Evolutionary conservation across 1,284 basidiomycete species (phyloP), one percentile per base, ranked within the genome.

Genomic region (Marasmius oreades): DNA sequence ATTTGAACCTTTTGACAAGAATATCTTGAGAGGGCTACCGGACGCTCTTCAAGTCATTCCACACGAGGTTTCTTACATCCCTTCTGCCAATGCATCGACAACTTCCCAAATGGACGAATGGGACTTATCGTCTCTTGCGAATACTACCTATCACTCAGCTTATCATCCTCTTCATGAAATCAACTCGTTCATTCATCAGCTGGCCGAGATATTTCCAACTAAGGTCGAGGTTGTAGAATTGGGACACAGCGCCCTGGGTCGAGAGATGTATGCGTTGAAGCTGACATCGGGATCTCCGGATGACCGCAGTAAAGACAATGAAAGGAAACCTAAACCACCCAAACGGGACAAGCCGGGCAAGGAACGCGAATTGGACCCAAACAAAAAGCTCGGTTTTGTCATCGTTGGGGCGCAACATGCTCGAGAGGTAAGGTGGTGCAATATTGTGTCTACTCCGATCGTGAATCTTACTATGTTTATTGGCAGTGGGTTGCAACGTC

Each of bases 401-500:
- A 74, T 93, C 45, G 74, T 82, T 5, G 87, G 87, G 8, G 87
- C 89, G 0, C 88, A 91, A 65, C 92, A 93, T 69, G 88, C 89
- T 22, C 77, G 91, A 43, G 90, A 93, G 78, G 87, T 87, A 58
- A 36, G 76, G 69, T 36, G 52, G 26, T 44, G 7, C 20, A 23
- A 12, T 20, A 26, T 18, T 14, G 6, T 51, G 45, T 47, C 57
- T 16, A 34, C n/a, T 57, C 24, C n/a, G n/a, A n/a, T 23, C 42
- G 18, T 31, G 12, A 54, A 37, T 33, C 37, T 53, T 36, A 50
- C 61, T 64, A 14, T 6, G 56, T 61, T 60, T 24, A 42, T 18
- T 52, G 10, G n/a, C n/a, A 93, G 86, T 95, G 92, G 92, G 81
- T 94, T 51, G 86, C 90, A 0, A 85, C 88, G 0, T 81, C 91